Evolutionary conservation across 306 rosid species (phyloP).

Genomic region (Benincasa hispida): DNA sequence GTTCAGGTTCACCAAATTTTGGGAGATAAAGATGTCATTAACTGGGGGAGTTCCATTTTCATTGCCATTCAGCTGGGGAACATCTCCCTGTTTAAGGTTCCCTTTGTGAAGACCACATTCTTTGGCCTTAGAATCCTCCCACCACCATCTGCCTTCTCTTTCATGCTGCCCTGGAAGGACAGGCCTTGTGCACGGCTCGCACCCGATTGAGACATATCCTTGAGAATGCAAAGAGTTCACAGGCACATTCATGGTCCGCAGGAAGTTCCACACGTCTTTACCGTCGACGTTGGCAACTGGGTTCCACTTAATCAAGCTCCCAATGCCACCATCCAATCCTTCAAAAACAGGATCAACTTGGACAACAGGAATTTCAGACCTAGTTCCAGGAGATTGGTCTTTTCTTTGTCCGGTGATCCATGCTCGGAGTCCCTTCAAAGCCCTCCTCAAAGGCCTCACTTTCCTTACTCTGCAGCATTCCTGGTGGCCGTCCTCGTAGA

Average conservation of each 20-base stretch:
- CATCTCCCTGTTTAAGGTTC: conserved; percentile 51
- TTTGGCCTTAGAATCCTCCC: conserved; percentile 95
- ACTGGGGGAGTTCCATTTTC: conserved; percentile 29
- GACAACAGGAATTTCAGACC: conserved; percentile 74
- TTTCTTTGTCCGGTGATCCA: conserved; percentile 96
- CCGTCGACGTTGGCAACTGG: conserved; percentile 79
- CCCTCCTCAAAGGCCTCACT: conserved; percentile 86
- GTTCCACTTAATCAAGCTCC: conserved; percentile 92
- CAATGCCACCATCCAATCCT: conserved; percentile 77
- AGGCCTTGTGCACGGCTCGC: conserved; percentile 95
- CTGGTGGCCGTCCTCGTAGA: conserved; percentile 97
- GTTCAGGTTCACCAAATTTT: conserved; percentile 42
- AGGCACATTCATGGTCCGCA: conserved; percentile 70
- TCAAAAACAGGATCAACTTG: conserved; percentile 82
- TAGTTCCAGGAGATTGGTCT: conserved; percentile 87
- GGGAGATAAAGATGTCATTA: conserved; percentile 49
- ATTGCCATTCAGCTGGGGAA: conserved; percentile 27
- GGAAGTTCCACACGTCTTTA: conserved; percentile 60
- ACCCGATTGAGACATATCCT: conserved; percentile 78
- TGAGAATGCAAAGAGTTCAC: conserved; percentile 75
- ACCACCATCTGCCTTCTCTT: conserved; percentile 99
- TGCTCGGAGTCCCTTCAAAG: conserved; percentile 77
- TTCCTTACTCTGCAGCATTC: conserved; percentile 96
- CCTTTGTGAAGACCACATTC: conserved; percentile 99
- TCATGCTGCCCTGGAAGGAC: conserved; percentile 97